Evolutionary conservation across 495 filamentous ascomycete species (phyloP).

Genomic region (Talaromyces proteolyticus): DNA sequence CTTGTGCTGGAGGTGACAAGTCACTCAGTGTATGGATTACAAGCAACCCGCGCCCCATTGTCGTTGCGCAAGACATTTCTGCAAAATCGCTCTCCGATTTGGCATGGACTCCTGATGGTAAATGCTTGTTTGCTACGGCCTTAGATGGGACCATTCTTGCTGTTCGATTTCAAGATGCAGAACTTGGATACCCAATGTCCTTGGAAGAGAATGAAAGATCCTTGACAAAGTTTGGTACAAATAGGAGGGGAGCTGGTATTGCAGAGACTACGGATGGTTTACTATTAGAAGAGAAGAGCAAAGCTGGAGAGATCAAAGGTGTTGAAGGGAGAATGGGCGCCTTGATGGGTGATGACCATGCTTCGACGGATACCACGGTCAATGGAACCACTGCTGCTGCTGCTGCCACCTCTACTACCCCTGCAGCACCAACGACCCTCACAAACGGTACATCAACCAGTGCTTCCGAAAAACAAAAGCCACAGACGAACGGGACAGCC

Average conservation of each 20-base stretch:
- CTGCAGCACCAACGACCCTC: background rate
- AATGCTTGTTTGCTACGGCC: constrained; percentile 75
- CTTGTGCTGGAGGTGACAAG: constrained; percentile 94
- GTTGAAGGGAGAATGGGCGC: constrained; percentile 96
- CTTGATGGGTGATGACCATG: constrained; percentile 77
- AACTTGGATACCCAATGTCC: constrained; percentile 66
- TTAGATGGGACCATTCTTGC: constrained; percentile 83
- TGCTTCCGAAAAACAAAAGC: constrained; percentile 26
- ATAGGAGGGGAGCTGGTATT: constrained; percentile 77
- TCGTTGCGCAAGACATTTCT: constrained; percentile 81
- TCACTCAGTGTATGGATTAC: constrained; percentile 96
- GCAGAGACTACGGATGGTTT: constrained; percentile 85
- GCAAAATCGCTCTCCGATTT: constrained; percentile 90
- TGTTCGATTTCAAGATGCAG: constrained; percentile 64
- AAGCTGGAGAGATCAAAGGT: constrained; percentile 78
- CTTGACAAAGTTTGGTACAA: constrained; percentile 85
- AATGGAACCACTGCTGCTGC: constrained; percentile 39
- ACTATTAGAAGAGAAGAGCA: constrained; percentile 84
- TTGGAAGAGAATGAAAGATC: constrained; percentile 87
- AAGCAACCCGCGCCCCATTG: constrained; percentile 80
- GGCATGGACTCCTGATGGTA: constrained; percentile 91
- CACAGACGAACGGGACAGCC: constrained; percentile 33
- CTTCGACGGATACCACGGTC: constrained; percentile 20
- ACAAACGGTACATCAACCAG: constrained; percentile 16
- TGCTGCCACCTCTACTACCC: constrained; percentile 14